Percentiles rank a stretch among this genome's conserved stretches.
Evolutionary conservation across 2,329 filamentous ascomycete species (phyloP).

Genomic region (Calonectria fujianensis): DNA sequence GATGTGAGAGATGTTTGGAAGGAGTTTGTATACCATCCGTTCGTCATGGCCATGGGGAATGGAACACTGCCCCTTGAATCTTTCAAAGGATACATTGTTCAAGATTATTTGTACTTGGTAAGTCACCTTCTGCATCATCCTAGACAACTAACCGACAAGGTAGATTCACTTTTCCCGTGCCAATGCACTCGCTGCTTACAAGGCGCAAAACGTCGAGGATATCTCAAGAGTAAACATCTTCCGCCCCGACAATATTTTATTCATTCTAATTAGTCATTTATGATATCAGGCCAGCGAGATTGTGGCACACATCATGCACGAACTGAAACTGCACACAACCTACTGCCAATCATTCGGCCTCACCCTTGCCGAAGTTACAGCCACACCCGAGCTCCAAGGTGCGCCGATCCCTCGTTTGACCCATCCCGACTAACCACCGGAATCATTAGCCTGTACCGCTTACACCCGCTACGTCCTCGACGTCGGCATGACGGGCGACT

Average conservation of each 20-base stretch:
- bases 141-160: not conserved
- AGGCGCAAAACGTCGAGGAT: constrained; percentile 82
- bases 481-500: constrained; percentile 90
- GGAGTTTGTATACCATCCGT: constrained; percentile 86
- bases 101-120: constrained; percentile 94
- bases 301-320: constrained; percentile 84
- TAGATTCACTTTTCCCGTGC: constrained; percentile 91
- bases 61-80: constrained; percentile 83
- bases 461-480: constrained; percentile 93
- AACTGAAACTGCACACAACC: constrained; percentile 86
- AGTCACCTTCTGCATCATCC: constrained; percentile 44
- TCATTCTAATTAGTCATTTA: not conserved
- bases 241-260: too few relatives aligned
- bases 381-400: constrained; percentile 84
- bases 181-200: constrained; percentile 90
- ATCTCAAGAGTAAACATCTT: constrained; percentile 78
- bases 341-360: constrained; percentile 91
- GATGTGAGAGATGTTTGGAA: constrained; percentile 86
- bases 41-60: constrained; percentile 84
- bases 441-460: constrained; percentile 79
- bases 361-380: constrained; percentile 82
- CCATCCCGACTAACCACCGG: constrained; percentile 26
- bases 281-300: constrained; percentile 69
- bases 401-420: constrained; percentile 44
- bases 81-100: constrained; percentile 92